A percentile compares a stretch with the other conserved stretches of the same genome.
Conservation (phyloP, 2,329 filamentous ascomycete species). For the Alternaria sp. region DNA sequence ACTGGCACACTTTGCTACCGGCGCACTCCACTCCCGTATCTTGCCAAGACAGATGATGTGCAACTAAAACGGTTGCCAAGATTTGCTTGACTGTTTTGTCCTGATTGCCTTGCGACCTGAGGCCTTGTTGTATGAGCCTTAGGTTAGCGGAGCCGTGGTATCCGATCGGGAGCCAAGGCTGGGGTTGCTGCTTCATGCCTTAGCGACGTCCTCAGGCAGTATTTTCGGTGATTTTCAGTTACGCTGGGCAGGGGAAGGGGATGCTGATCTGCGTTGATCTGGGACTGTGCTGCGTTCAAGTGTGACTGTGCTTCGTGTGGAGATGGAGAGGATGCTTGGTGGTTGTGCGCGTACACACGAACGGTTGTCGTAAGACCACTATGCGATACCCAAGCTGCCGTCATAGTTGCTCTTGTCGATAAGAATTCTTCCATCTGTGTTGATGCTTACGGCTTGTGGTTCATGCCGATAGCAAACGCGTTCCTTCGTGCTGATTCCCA, state of each 20-base stretch:
- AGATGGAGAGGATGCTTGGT: background rate
- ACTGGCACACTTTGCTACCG: constrained; percentile 8
- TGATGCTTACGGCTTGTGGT: fast-evolving
- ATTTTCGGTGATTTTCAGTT: constrained; percentile 5
- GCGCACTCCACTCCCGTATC: constrained; percentile 24
- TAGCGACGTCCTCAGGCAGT: background rate
- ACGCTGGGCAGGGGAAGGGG: background rate
- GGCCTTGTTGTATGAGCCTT: constrained; percentile 23
- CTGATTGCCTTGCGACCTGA: constrained; percentile 17
- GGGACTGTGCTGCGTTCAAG: background rate
- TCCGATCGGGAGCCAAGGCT: constrained; percentile 27
- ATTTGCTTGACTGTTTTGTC: constrained; percentile 27
- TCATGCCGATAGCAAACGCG: background rate
- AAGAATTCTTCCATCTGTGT: background rate
- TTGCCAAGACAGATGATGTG: constrained; percentile 33
- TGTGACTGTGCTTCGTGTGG: background rate
- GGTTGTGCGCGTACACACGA: background rate
- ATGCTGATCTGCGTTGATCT: background rate
- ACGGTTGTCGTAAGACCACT: background rate
- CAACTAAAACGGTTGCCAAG: constrained; percentile 36
- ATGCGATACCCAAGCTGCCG: background rate
- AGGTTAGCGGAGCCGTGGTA: constrained; percentile 19
- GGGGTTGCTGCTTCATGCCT: constrained; percentile 16
- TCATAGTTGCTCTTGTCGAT: background rate
- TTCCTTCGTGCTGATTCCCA: background rate